These are phyloP conservation scores for Epichloe sibirici DNA, from an alignment of 2,329 filamentous ascomycete species.

Conservation along the genomic window DNA sequence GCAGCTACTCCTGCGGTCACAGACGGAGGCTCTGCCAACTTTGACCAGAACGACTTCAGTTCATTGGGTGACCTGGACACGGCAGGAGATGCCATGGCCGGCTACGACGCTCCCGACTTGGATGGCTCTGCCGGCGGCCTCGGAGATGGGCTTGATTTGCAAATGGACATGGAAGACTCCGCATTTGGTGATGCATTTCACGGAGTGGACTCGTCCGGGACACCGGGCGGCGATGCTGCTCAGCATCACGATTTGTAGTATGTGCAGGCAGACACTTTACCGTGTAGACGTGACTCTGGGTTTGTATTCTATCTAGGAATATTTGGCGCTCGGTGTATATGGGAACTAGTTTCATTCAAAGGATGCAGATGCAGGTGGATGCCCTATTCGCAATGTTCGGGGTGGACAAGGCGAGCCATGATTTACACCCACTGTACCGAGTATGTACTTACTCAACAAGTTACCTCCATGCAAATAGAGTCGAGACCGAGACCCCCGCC, in stretches of 20 bases:
- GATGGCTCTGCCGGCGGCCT: slow-evolving; percentile 32
- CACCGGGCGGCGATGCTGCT: slow-evolving; percentile 19
- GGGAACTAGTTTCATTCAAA: neutral
- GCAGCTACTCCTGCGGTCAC: slow-evolving; percentile 32
- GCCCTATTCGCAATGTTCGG: no score
- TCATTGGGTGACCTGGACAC: slow-evolving; percentile 55
- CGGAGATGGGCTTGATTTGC: slow-evolving; percentile 44
- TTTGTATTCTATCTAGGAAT: slow-evolving; percentile 3
- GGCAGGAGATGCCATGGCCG: slow-evolving; percentile 57
- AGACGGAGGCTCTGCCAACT: slow-evolving; percentile 30
- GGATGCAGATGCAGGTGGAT: no score
- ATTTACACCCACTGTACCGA: no score
- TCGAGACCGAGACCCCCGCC: no score
- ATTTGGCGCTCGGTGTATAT: neutral
- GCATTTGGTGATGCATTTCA: slow-evolving; percentile 80
- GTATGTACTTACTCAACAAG: no score
- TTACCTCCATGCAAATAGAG: no score
- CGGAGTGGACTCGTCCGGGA: slow-evolving; percentile 35
- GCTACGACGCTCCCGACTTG: slow-evolving; percentile 48
- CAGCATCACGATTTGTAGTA: slow-evolving; percentile 22
- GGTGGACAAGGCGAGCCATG: no score
- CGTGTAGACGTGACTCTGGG: neutral
- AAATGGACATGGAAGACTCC: slow-evolving; percentile 63
- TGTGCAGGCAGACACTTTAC: no score
- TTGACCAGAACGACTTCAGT: slow-evolving; percentile 48